Conservation (phyloP, 2,329 filamentous ascomycete species). For the Leptodontidium sp. region DNA sequence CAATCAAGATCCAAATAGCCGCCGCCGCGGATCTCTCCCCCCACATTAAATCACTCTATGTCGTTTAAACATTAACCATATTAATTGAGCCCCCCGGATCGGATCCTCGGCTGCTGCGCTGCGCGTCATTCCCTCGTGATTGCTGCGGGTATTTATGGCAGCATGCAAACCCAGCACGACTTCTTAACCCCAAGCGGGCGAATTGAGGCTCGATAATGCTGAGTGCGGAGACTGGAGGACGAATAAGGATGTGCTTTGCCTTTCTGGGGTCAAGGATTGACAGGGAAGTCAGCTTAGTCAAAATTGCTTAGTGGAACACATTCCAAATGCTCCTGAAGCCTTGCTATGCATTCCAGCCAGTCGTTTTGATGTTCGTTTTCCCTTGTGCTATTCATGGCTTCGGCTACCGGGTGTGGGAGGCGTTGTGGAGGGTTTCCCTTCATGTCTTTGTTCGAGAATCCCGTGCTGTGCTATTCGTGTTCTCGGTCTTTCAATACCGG, state of each 20-base stretch:
- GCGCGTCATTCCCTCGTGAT: conserved; percentile 3
- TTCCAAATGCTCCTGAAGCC: conserved; percentile 16
- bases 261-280: conserved; percentile 9
- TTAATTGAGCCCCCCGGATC: neutral
- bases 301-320: neutral
- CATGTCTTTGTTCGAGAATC: neutral
- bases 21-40: neutral
- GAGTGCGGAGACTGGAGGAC: neutral
- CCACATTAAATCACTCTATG: neutral
- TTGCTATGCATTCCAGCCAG: neutral
- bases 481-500: neutral
- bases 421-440: neutral
- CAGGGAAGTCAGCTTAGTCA: conserved; percentile 22
- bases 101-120: conserved; percentile 3
- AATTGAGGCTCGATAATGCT: conserved; percentile 5
- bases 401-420: neutral
- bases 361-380: conserved; percentile 7
- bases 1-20: neutral
- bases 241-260: neutral
- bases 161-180: neutral
- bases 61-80: neutral
- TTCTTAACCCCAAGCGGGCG: neutral
- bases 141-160: conserved; percentile 9
- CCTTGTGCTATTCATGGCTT: conserved; percentile 17
- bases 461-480: conserved; percentile 12